Conservation (phyloP, 2,329 filamentous ascomycete genomes). For the Atkinsonella texensis region DNA sequence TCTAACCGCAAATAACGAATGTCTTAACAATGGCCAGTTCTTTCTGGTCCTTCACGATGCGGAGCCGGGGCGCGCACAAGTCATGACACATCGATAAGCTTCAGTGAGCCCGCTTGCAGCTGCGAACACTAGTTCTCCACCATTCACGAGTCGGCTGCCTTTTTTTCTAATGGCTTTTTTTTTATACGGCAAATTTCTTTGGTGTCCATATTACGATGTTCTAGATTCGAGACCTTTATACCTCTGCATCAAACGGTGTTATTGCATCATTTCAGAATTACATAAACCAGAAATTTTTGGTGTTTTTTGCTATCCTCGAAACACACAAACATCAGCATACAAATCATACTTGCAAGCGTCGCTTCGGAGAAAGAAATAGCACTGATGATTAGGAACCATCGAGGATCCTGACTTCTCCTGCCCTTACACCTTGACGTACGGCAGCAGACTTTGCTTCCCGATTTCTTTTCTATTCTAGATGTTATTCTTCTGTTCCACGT, state of each 20-base stretch:
- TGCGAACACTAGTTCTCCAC: slow-evolving; percentile 2
- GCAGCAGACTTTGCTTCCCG: not conserved
- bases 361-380: not conserved
- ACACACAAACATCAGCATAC: not conserved
- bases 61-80: not conserved
- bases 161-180: slow-evolving; percentile 2
- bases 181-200: slow-evolving; percentile 5
- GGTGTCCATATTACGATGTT: slow-evolving; percentile 7
- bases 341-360: not conserved
- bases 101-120: not conserved
- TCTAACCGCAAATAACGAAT: slow-evolving; percentile 40
- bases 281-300: slow-evolving; percentile 1
- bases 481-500: not conserved
- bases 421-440: not conserved
- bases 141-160: not conserved
- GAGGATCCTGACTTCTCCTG: not conserved
- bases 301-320: not conserved
- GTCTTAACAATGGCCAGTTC: not conserved
- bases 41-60: not conserved
- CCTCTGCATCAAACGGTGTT: slow-evolving; percentile 16
- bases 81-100: not conserved
- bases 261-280: slow-evolving; percentile 12
- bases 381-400: not conserved
- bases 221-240: slow-evolving; percentile 14
- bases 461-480: not conserved